Base-by-base conservation (phyloP, 352 stramenopile species). In the Pythium catenulatum region DNA sequence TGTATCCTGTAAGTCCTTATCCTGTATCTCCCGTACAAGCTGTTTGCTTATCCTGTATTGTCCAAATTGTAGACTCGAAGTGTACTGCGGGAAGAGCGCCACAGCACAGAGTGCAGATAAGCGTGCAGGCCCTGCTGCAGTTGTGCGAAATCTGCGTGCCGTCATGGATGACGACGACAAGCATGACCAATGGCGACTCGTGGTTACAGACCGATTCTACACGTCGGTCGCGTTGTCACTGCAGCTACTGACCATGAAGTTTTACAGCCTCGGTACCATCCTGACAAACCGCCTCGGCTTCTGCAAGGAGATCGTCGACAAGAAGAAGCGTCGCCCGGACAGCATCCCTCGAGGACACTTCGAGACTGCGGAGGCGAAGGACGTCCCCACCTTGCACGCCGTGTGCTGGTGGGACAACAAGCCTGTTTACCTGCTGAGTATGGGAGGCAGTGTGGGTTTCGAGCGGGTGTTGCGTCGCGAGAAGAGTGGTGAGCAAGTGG, bases 361-460 rank as follows among this genome's bases (percentile, higher is more conserved):
- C 45, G 73, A 17, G 32, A 83, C 90, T 9, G 70, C 66, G 3
- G 56, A 77, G 0, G 79, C 50, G 0, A 11, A 75, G 21, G 80
- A 66, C 0, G 58, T 89, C 0, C 82, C 84, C 2, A 63, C 32
- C 30, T 84, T 89, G 83, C 52, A 83, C 4, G 59, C 80, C 0
- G 68, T 70, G 25, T 79, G 72, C 14, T 90, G 86, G 89, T 82
- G 83, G 69, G 87, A 91, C 68, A 72, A 73, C 19, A 92, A 93
- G 54, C 84, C 87, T 2, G 85, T 93, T 11, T 77, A 87, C 52
- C 89, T 89, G n/a, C 73, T 92, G 7, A 77, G 69, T 19, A 88
- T n/a, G n/a, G n/a, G n/a, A n/a, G n/a, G n/a, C n/a, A n/a, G n/a
- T n/a, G n/a, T n/a, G n/a, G n/a, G n/a, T n/a, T n/a, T n/a, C n/a